These are phyloP conservation scores for Zelopaecilomyces penicillatus DNA, from an alignment of 2,329 filamentous ascomycete species.

Conservation along the genomic window DNA sequence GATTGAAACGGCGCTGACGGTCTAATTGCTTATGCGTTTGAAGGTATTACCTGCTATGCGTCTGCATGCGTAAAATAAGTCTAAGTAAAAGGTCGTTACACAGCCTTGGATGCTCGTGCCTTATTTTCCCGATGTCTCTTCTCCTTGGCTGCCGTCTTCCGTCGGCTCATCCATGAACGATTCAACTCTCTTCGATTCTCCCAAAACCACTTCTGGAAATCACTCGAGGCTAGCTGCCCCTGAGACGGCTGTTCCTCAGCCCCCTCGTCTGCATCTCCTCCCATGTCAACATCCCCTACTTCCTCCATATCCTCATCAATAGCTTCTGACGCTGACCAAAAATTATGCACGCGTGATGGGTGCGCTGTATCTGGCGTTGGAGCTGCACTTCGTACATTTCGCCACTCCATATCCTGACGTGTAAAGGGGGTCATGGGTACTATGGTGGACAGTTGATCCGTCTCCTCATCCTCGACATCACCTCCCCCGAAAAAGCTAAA, in stretches of 20 bases:
- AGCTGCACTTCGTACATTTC: slow-evolving; percentile 75
- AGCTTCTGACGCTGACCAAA: slow-evolving; percentile 40
- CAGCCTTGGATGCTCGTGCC: slow-evolving; percentile 37
- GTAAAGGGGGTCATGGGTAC: slow-evolving; percentile 77
- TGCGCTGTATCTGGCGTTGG: slow-evolving; percentile 92
- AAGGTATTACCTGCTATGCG: too few relatives aligned
- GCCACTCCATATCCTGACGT: slow-evolving; percentile 65
- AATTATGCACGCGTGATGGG: slow-evolving; percentile 53
- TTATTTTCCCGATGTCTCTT: slow-evolving; percentile 59
- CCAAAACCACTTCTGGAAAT: slow-evolving; percentile 63
- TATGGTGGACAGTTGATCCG: slow-evolving; percentile 27
- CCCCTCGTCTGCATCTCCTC: slow-evolving; percentile 19
- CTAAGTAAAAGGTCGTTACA: slow-evolving; percentile 13
- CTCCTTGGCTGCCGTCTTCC: slow-evolving; percentile 56
- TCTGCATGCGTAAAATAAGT: too few relatives aligned
- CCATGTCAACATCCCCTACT: slow-evolving; percentile 22
- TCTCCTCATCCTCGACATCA: slow-evolving; percentile 38
- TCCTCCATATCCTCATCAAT: slow-evolving; percentile 33
- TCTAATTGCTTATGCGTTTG: too few relatives aligned
- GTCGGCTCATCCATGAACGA: slow-evolving; percentile 56
- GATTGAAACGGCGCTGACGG: too few relatives aligned
- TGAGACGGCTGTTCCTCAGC: slow-evolving; percentile 12
- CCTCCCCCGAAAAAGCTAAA: slow-evolving; percentile 71
- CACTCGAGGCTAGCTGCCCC: slow-evolving; percentile 28
- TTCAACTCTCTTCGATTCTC: slow-evolving; percentile 58